Base-by-base conservation (phyloP, 202 grass and related monocot species). In the Dendrocalamus latiflorus region DNA sequence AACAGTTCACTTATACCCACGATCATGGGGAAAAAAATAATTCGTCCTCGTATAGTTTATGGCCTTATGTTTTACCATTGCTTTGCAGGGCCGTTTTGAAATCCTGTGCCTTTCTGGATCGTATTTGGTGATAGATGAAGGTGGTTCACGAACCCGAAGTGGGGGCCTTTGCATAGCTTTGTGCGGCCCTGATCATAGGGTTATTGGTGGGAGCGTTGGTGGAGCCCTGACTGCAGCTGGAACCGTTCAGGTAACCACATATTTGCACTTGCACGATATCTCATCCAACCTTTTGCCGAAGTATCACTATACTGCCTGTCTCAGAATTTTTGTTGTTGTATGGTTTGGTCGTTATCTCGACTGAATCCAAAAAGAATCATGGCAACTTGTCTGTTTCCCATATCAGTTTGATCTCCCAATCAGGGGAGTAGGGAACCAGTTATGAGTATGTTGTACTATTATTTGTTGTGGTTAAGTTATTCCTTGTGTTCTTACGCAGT, bases 21-120 rank as follows among this genome's bases (percentile, higher is more conserved):
- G 13, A n/a, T 68, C 3, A 10, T 21, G 43, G n/a, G 18, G n/a
- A 37, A 42, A 20, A 2, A 17, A 17, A 21, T 5, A 15, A 17
- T 56, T 39, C 38, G 15, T 59, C 18, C 47, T 28, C 22, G 16
- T 69, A 30, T 20, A 43, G 3, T 74, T 65, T 13, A 54, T 58
- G 17, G 8, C 9, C 9, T 77, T 65, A 21, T 60, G 50, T 30
- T 73, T 86, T 34, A 69, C 36, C 73, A 20, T 74, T 72, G 67
- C 21, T 91, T 84, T 86, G 84, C 88, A 95, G 93, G 93, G 93
- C 54, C 85, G 88, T 74, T 95, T 84, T 82, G 93, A 95, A 84
- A 95, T 95, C 58, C 75, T 95, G 47, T 92, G 88, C 83, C 88
- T 95, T 49, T 95, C 90, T 75, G 90, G 93, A 45, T 95, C 93